These are phyloP conservation scores for Pythium folliculosum DNA, from an alignment of 352 stramenopile genomes.

Conservation along the genomic window DNA sequence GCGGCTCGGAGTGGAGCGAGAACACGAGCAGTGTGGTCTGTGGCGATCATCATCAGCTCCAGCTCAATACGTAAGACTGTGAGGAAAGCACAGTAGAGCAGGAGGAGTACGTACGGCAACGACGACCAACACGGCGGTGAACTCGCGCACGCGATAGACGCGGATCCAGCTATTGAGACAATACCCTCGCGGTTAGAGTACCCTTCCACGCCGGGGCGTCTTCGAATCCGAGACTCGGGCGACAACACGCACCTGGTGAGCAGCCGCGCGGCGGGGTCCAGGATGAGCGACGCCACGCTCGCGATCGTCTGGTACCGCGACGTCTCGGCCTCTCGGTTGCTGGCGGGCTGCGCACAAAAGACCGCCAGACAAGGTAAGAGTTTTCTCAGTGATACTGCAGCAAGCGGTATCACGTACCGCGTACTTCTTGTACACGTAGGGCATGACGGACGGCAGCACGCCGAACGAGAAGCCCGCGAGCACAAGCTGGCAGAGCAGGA, in stretches of 20 bases:
- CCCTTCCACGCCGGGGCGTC: too few species aligned
- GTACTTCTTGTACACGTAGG: constrained; percentile 74
- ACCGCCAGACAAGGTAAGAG: neutral
- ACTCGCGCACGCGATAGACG: constrained; percentile 48
- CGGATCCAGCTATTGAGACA: constrained; percentile 38
- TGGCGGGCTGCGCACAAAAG: constrained; percentile 27
- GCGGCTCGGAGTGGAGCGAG: constrained; percentile 40
- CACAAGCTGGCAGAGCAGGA: constrained; percentile 52
- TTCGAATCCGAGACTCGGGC: too few species aligned
- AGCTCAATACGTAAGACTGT: constrained; percentile 26
- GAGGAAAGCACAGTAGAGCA: neutral
- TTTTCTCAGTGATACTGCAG: neutral
- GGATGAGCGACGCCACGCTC: constrained; percentile 51
- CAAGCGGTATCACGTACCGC: constrained; percentile 34
- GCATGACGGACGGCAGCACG: constrained; percentile 68
- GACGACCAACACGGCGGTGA: constrained; percentile 35
- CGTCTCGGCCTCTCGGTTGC: constrained; percentile 41
- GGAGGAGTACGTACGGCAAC: constrained; percentile 43
- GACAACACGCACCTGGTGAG: constrained; percentile 33
- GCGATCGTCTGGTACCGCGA: constrained; percentile 57
- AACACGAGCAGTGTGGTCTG: constrained; percentile 50
- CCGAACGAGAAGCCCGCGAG: constrained; percentile 68
- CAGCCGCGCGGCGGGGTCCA: constrained; percentile 49
- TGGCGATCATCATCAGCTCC: neutral
- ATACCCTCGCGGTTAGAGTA: neutral